These are phyloP conservation scores for Heimioporus sp. DNA, from an alignment of 768 basidiomycete genomes.

Conservation along the genomic window DNA sequence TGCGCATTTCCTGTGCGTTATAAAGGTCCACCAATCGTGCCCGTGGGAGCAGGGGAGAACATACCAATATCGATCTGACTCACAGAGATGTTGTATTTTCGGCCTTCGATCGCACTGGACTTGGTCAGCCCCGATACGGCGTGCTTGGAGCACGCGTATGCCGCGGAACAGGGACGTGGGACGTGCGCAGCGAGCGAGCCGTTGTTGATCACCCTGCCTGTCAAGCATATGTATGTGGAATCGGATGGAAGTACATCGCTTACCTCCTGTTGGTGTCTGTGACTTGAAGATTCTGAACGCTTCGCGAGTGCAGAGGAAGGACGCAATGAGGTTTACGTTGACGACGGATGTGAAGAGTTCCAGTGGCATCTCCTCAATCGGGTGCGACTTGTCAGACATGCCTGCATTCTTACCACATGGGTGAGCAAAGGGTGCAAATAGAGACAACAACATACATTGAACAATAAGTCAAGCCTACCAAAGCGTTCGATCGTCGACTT, in stretches of 20 bases:
- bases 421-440: neutral
- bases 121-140: constrained; percentile 77
- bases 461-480: constrained; percentile 73
- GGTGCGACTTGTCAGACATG: constrained; percentile 43
- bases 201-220: constrained; percentile 83
- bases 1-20: constrained; percentile 59
- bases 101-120: constrained; percentile 73
- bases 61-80: constrained; percentile 83
- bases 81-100: constrained; percentile 68
- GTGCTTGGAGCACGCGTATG: constrained; percentile 82
- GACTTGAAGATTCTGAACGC: constrained; percentile 72
- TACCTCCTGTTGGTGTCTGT: constrained; percentile 72
- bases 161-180: constrained; percentile 58
- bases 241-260: constrained; percentile 2
- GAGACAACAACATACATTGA: constrained; percentile 52
- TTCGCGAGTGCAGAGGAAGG: constrained; percentile 76
- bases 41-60: neutral
- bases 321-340: constrained; percentile 67
- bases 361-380: constrained; percentile 60
- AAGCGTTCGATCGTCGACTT: constrained; percentile 48
- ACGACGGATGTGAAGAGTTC: constrained; percentile 63
- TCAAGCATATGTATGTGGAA: neutral
- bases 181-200: constrained; percentile 74
- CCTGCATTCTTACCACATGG: constrained; percentile 66
- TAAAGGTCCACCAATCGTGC: neutral